A percentile compares a stretch with the other conserved stretches of the same genome.
Evolutionary conservation across 345 rosid genomes (phyloP).

Genomic region (Salix viminalis): DNA sequence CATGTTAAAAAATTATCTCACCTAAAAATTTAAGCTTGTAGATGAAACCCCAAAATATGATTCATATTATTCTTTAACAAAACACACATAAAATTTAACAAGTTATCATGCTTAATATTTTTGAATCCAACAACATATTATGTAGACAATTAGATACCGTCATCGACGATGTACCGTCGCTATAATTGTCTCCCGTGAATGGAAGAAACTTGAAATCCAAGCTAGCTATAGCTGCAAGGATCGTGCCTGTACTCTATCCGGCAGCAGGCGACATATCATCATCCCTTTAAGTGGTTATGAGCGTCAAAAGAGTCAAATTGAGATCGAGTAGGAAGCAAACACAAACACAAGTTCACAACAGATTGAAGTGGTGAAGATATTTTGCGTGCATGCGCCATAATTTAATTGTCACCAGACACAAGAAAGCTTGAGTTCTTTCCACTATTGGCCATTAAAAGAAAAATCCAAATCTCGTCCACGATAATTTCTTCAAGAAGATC

Average conservation of each 20-base stretch:
- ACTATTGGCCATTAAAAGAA: background rate
- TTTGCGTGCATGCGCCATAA: conserved; percentile 4
- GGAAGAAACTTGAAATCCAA: background rate
- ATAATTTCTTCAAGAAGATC: background rate
- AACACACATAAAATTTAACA: no score
- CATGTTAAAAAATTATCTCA: no score
- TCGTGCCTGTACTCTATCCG: background rate
- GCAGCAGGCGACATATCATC: background rate
- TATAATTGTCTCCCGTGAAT: background rate
- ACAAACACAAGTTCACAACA: background rate
- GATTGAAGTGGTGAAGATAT: background rate
- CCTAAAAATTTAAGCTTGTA: no score
- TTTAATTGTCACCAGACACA: background rate
- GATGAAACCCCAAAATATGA: no score
- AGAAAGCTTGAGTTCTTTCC: background rate
- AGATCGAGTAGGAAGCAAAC: background rate
- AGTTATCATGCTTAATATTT: no score
- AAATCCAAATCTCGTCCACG: background rate
- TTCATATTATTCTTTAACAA: no score
- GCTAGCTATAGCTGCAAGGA: background rate
- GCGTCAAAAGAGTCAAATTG: background rate
- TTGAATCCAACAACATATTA: no score
- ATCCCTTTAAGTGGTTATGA: background rate
- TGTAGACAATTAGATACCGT: background rate
- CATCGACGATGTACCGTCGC: background rate